Percentiles rank a stretch among this genome's conserved stretches.
Conservation (phyloP, 2,329 filamentous ascomycete species). For the Stemphylium lycopersici region DNA sequence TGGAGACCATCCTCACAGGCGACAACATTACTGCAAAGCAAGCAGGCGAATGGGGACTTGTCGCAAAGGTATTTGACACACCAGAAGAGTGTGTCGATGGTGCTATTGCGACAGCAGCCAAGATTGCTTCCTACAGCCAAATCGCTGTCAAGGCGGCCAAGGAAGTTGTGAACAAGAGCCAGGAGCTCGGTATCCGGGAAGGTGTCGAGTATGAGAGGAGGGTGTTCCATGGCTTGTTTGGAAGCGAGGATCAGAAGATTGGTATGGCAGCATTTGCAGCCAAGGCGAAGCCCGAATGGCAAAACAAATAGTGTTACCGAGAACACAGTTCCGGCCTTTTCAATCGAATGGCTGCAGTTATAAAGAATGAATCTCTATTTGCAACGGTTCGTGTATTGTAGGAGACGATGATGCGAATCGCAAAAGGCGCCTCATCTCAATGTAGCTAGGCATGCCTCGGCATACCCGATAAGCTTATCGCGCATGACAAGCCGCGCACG, state of each 20-base stretch:
- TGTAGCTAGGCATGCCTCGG: slow-evolving; percentile 17
- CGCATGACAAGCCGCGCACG: slow-evolving; percentile 13
- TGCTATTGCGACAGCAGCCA: slow-evolving; percentile 82
- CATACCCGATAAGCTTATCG: slow-evolving; percentile 17
- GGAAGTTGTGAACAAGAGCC: slow-evolving; percentile 99
- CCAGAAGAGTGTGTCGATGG: slow-evolving; percentile 83
- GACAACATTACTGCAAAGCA: slow-evolving; percentile 80
- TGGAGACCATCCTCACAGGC: slow-evolving; percentile 56
- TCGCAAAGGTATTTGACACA: slow-evolving; percentile 78
- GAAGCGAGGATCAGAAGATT: slow-evolving; percentile 95
- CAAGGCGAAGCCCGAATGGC: slow-evolving; percentile 94
- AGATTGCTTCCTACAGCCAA: slow-evolving; percentile 82
- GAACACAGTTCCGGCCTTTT: not conserved
- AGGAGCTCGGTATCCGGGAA: slow-evolving; percentile 84
- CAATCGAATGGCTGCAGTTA: no score
- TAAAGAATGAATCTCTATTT: no score
- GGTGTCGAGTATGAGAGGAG: slow-evolving; percentile 94
- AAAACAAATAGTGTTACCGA: slow-evolving; percentile 65
- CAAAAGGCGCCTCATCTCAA: slow-evolving; percentile 3
- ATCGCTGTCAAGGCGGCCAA: slow-evolving; percentile 91
- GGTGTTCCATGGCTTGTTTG: slow-evolving; percentile 92
- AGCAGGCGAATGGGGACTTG: slow-evolving; percentile 89
- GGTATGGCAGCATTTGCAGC: slow-evolving; percentile 93
- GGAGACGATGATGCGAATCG: not conserved
- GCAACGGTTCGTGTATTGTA: not conserved